A percentile compares a stretch with the other conserved stretches of the same genome.
These are phyloP conservation scores for Silene uniflora DNA, from an alignment of 148 eudicot species.

Conservation along the genomic window DNA sequence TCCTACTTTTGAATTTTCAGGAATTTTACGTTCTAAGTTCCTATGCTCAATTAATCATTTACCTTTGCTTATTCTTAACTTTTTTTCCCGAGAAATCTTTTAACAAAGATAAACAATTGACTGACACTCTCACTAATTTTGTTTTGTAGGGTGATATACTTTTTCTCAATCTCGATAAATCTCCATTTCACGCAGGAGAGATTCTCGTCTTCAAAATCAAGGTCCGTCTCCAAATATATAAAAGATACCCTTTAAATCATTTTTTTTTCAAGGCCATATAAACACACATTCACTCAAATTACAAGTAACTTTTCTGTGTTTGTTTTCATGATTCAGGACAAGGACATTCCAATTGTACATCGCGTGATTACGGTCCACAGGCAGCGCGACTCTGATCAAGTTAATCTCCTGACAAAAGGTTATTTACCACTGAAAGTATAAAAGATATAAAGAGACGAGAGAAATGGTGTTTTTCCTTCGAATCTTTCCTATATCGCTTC, in stretches of 20 bases:
- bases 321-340: constrained; percentile 41
- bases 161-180: constrained; percentile 59
- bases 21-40: too few species aligned
- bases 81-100: background rate
- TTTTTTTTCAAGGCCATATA: background rate
- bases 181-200: constrained; percentile 75
- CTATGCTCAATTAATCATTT: too few species aligned
- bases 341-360: constrained; percentile 80
- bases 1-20: too few species aligned
- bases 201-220: constrained; percentile 77
- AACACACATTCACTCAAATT: background rate
- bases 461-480: too few species aligned
- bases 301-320: background rate
- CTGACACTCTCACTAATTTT: background rate
- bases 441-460: too few species aligned
- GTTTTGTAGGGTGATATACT: constrained; percentile 66
- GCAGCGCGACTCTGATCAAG: constrained; percentile 18
- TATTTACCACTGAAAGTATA: background rate
- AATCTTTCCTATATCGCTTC: too few species aligned
- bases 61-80: too few species aligned
- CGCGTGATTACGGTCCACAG: constrained; percentile 58
- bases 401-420: constrained; percentile 34
- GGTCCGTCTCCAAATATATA: constrained; percentile 25
- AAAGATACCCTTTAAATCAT: background rate
- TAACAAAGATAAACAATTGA: background rate